phyloP scores from a whole-genome alignment of 2,329 filamentous ascomycete genomes.

The Alternaria sp. region DNA sequence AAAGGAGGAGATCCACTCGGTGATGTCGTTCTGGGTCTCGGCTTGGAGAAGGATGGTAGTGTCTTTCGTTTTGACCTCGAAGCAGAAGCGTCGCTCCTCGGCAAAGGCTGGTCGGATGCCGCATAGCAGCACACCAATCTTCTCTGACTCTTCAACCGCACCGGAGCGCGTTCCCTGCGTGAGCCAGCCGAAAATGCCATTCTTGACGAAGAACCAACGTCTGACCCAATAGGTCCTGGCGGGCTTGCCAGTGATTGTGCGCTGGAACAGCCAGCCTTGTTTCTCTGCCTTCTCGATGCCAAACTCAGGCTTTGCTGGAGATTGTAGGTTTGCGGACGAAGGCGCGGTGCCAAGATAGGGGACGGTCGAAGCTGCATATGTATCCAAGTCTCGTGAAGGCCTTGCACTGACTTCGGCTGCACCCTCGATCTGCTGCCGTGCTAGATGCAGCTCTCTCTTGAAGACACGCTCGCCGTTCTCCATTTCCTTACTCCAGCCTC shows the following conservation, averaged over 20 bases:
- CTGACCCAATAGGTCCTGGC: constrained; percentile 89
- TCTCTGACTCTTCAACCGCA: constrained; percentile 93
- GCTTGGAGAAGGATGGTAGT: constrained; percentile 89
- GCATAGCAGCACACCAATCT: constrained; percentile 93
- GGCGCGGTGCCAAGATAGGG: constrained; percentile 80
- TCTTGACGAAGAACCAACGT: constrained; percentile 94
- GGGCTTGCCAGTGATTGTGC: constrained; percentile 85
- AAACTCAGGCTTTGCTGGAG: constrained; percentile 62
- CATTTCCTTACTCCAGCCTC: constrained; percentile 94
- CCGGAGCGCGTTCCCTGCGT: constrained; percentile 80
- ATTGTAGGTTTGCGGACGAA: constrained; percentile 60
- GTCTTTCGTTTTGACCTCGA: constrained; percentile 98
- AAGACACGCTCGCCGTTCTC: constrained; percentile 87
- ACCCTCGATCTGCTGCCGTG: constrained; percentile 84
- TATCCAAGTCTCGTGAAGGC: constrained; percentile 90
- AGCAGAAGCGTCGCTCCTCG: constrained; percentile 95
- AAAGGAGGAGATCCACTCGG: constrained; percentile 92
- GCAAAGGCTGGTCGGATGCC: constrained; percentile 89
- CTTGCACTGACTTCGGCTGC: constrained; percentile 73
- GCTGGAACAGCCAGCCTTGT: constrained; percentile 92
- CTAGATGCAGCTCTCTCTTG: constrained; percentile 79
- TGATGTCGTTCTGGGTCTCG: constrained; percentile 90
- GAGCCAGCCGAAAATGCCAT: constrained; percentile 95
- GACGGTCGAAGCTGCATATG: constrained; percentile 90
- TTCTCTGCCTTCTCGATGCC: constrained; percentile 71